Percentiles rank a stretch among this genome's conserved stretches.
Conservation (phyloP, 164 flowering plant genomes). For the Berberis vulgaris region DNA sequence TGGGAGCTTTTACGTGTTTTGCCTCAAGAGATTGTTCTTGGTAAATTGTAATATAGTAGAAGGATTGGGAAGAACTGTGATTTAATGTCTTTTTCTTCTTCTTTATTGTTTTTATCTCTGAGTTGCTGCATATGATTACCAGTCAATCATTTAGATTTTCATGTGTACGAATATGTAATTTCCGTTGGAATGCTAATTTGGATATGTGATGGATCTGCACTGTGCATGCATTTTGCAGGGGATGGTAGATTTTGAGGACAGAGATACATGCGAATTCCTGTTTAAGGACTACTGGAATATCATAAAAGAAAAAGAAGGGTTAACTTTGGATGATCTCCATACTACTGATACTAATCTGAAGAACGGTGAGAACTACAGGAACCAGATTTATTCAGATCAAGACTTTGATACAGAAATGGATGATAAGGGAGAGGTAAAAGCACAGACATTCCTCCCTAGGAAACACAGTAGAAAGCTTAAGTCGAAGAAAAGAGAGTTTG, state of each 20-base stretch:
- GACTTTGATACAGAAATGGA: no score
- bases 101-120: no score
- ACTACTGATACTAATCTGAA: conserved; percentile 28
- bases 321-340: conserved; percentile 32
- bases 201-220: neutral
- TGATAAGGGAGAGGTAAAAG: conserved; percentile 8
- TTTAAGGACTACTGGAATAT: conserved; percentile 68
- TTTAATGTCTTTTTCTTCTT: no score
- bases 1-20: no score
- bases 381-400: conserved; percentile 20
- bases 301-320: conserved; percentile 40
- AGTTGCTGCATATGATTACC: no score
- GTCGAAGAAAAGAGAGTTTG: conserved; percentile 34
- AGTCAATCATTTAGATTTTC: no score
- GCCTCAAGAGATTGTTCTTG: no score
- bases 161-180: no score
- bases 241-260: conserved; percentile 50
- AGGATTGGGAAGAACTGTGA: no score
- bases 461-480: conserved; percentile 12
- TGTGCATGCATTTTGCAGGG: conserved; percentile 32
- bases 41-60: no score
- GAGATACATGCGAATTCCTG: conserved; percentile 47
- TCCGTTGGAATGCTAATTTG: no score
- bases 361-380: conserved; percentile 47
- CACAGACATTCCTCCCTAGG: conserved; percentile 8